phyloP scores from a whole-genome alignment of 805 yeast species.

The Cyberlindnera petersonii region DNA sequence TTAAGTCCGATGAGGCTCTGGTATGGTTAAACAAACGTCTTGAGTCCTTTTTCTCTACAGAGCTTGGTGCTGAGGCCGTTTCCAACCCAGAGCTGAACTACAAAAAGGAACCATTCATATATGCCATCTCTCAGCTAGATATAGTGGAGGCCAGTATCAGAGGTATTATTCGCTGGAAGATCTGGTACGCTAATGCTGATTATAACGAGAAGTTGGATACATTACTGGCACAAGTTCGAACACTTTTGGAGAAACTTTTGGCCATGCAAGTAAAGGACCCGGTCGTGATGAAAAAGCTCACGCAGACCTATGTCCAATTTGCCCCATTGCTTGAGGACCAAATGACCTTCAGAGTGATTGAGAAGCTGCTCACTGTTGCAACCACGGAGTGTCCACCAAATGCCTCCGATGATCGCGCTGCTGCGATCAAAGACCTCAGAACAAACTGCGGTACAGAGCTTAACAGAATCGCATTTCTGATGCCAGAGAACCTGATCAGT shows the following conservation, averaged over 20 bases:
- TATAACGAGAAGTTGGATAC: constrained; percentile 49
- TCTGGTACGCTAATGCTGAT: constrained; percentile 69
- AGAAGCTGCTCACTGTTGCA: constrained; percentile 77
- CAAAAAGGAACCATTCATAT: constrained; percentile 63
- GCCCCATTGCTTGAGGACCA: constrained; percentile 83
- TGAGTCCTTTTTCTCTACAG: constrained; percentile 66
- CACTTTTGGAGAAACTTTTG: constrained; percentile 68
- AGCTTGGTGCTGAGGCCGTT: constrained; percentile 62
- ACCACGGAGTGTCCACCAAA: constrained; percentile 74
- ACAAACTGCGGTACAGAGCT: constrained; percentile 93
- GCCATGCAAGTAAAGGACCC: constrained; percentile 79
- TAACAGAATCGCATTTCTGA: constrained; percentile 87
- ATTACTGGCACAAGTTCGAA: constrained; percentile 55
- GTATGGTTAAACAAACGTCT: constrained; percentile 76
- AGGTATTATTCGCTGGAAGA: constrained; percentile 93
- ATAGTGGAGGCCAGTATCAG: constrained; percentile 86
- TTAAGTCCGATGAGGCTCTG: constrained; percentile 76
- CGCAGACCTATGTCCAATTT: constrained; percentile 90
- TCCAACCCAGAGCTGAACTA: constrained; percentile 49
- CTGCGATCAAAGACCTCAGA: constrained; percentile 78
- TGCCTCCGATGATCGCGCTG: constrained; percentile 69
- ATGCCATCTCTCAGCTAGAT: constrained; percentile 77
- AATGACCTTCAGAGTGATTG: constrained; percentile 79
- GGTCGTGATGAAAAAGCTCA: constrained; percentile 72
- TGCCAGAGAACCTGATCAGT: constrained; percentile 84